phyloP scores from a whole-genome alignment of 2,329 filamentous ascomycete species.

The Botrytis pseudocinerea region DNA sequence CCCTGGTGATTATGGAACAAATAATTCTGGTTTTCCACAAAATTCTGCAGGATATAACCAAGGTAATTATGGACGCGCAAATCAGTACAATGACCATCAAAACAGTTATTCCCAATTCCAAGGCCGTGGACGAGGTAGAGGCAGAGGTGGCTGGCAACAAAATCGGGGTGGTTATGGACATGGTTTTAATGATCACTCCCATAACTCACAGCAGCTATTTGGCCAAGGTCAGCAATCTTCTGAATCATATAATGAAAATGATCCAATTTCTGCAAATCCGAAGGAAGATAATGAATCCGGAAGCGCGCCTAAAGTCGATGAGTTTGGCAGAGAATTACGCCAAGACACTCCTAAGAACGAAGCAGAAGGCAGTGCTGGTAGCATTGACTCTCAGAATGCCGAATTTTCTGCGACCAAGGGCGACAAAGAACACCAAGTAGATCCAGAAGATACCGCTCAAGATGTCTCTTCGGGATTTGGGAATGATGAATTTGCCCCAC shows the following conservation, averaged over 20 bases:
- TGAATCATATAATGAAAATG: conserved; percentile 38
- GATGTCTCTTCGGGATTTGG: conserved; percentile 24
- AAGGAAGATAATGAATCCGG: conserved; percentile 35
- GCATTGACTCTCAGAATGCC: conserved; percentile 16
- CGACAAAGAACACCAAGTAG: conserved; percentile 26
- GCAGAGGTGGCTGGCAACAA: conserved; percentile 38
- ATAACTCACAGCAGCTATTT: conserved; percentile 38
- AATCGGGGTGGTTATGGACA: conserved; percentile 38
- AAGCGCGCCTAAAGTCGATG: conserved; percentile 38
- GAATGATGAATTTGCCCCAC: conserved; percentile 28
- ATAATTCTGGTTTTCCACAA: conserved; percentile 67
- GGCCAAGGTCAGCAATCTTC: conserved; percentile 33
- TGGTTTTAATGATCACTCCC: conserved; percentile 37
- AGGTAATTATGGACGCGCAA: conserved; percentile 75
- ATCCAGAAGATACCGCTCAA: conserved; percentile 25
- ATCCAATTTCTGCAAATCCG: conserved; percentile 37
- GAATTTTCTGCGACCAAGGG: conserved; percentile 23
- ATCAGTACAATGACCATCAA: conserved; percentile 74
- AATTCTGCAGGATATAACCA: conserved; percentile 71
- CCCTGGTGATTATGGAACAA: conserved; percentile 76
- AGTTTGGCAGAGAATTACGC: conserved; percentile 43
- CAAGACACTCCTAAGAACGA: conserved; percentile 29
- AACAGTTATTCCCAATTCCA: conserved; percentile 58
- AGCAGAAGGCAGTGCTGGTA: conserved; percentile 9
- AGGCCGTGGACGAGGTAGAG: conserved; percentile 44